Evolutionary conservation across 179 eudicot genomes (phyloP).

Genomic region (Silene coronaria): DNA sequence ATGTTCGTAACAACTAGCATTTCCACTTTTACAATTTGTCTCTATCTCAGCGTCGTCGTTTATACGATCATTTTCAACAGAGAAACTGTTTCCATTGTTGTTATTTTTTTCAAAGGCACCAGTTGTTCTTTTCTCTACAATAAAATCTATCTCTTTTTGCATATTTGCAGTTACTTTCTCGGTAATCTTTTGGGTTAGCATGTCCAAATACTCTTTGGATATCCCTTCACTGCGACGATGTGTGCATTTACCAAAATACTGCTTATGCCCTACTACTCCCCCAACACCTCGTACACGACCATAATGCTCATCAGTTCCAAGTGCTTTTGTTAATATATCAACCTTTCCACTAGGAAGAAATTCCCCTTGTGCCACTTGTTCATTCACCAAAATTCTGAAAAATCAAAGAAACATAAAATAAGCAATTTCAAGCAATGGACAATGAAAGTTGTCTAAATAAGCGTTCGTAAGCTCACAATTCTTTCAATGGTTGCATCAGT

Average conservation of each 20-base stretch:
- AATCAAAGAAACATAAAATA: too few species aligned
- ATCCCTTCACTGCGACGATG: background rate
- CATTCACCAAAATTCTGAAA: background rate
- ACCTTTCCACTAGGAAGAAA: background rate
- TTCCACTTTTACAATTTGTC: background rate
- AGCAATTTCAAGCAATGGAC: too few species aligned
- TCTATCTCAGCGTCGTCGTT: background rate
- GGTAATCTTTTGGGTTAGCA: background rate
- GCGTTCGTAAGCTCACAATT: too few species aligned
- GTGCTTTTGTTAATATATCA: background rate
- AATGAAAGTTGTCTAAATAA: too few species aligned
- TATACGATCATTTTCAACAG: background rate
- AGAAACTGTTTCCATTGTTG: too few species aligned
- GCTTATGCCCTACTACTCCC: background rate
- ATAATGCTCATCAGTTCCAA: constrained; percentile 5
- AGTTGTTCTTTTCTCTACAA: background rate
- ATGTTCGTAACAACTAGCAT: background rate
- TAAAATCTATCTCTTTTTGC: background rate
- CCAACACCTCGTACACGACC: background rate
- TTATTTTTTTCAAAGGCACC: background rate
- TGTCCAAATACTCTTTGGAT: background rate
- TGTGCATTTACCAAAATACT: background rate
- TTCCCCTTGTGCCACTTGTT: background rate
- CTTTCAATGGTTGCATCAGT: too few species aligned
- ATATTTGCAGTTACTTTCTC: background rate